phyloP scores from a whole-genome alignment of 2,329 filamentous ascomycete genomes.

The Ascochyta fabae region DNA sequence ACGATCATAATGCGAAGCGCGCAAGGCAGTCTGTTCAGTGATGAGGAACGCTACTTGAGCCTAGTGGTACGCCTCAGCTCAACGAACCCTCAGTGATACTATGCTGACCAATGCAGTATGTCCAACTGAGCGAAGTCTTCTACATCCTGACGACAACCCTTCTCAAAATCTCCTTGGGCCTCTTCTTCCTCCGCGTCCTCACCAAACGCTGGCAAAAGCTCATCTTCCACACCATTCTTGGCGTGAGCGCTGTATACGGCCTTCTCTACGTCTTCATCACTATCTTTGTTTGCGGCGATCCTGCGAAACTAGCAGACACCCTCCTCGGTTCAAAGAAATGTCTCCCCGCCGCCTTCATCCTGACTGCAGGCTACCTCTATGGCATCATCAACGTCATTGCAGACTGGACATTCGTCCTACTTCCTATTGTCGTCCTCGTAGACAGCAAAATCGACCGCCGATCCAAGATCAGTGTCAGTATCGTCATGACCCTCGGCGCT shows the following conservation, averaged over 20 bases:
- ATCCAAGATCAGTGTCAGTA: conserved; percentile 55
- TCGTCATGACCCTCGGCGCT: conserved; percentile 54
- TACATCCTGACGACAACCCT: conserved; percentile 59
- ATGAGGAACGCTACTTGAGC: conserved; percentile 21
- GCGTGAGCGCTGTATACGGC: conserved; percentile 33
- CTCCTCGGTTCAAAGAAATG: conserved; percentile 29
- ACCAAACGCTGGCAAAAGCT: conserved; percentile 40
- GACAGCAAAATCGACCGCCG: conserved; percentile 53
- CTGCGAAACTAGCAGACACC: conserved; percentile 31
- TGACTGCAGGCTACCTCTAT: conserved; percentile 41
- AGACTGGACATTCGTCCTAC: conserved; percentile 46
- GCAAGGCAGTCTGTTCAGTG: conserved; percentile 19
- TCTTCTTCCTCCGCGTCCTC: conserved; percentile 46
- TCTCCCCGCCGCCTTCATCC: conserved; percentile 29
- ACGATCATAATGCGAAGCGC: conserved; percentile 28
- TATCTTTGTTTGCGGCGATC: conserved; percentile 42
- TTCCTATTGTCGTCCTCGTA: conserved; percentile 42
- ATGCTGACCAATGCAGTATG: conserved; percentile 28
- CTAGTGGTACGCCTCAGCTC: conserved; percentile 25
- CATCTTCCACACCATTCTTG: conserved; percentile 34
- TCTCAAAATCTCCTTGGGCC: conserved; percentile 52
- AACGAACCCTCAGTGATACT: too few species aligned
- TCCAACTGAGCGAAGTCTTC: conserved; percentile 54
- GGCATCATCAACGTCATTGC: conserved; percentile 41
- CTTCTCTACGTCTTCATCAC: conserved; percentile 39